Base-by-base conservation (phyloP, 1,284 basidiomycete genomes). In the Trichosporon sp. region DNA sequence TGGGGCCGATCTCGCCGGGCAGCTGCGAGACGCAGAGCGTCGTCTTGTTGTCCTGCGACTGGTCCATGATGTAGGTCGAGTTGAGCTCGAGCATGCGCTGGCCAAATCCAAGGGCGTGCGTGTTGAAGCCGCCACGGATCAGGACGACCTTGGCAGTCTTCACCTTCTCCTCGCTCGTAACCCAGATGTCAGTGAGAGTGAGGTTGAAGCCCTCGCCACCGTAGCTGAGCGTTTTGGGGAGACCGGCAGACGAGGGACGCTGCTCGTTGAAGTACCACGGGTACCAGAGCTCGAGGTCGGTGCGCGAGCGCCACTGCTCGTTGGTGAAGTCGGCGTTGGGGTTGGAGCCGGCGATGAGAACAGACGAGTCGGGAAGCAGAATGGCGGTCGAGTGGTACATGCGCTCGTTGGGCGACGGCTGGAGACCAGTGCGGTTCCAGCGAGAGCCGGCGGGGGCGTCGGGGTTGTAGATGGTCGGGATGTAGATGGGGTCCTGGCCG, bases 341-440 rank as follows among this genome's bases (percentile, higher is more conserved):
- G 85, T 97, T 98, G 31, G 92, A 94, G 11, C 96, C 95, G 68
- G 93, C 93, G 72, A 97, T 88, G 72, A 97, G 84, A 65, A 98
- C 90, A 2, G 92, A 92, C 0, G 88, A 92, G 78, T 97, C 93
- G 16, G 94, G 90, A 43, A 98, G 89, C 46, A 98, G 88, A 19
- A 96, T 87, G n/a, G 93, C 93, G 7, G 90, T 90, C 2, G 92
- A 94, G 84, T 96, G 94, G 85, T 96, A 96, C 76, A 96, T 86
- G 75, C 94, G 89, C 70, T 93, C 85, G 74, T 93, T 90, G 38
- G 82, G 86, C 7, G 91, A 90, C 3, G 80, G 75, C 26, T 72
- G 68, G 0, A 88, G 85, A 2, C 91, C 91, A 1, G 86, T 85
- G 70, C 88, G 89, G 46, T 90, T 89, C 92, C 93, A 95, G 65